A percentile compares a stretch with the other conserved stretches of the same genome.
Conservation (phyloP, 768 basidiomycete genomes). For the Suillus weaverae region DNA sequence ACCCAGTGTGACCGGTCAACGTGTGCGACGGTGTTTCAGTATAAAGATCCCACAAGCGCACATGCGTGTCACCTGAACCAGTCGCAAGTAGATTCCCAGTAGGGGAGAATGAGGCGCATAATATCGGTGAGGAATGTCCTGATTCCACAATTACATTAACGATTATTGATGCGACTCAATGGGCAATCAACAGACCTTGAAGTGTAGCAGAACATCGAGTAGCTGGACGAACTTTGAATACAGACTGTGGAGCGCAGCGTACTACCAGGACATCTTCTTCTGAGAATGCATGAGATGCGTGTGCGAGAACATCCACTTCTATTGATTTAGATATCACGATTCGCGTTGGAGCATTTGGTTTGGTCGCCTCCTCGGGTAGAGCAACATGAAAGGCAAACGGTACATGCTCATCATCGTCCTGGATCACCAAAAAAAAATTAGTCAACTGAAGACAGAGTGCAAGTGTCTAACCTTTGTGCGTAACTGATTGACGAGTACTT, state of each 20-base stretch:
- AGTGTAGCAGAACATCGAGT: slow-evolving; percentile 93
- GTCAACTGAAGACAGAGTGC: neutral
- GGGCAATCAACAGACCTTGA: slow-evolving; percentile 53
- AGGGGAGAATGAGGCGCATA: slow-evolving; percentile 95
- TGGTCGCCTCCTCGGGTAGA: slow-evolving; percentile 56
- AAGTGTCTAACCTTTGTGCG: slow-evolving; percentile 59
- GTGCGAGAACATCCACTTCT: slow-evolving; percentile 74
- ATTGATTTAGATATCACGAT: slow-evolving; percentile 86
- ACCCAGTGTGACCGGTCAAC: slow-evolving; percentile 86
- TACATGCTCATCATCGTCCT: slow-evolving; percentile 76
- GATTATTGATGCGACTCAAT: slow-evolving; percentile 9
- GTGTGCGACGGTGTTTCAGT: slow-evolving; percentile 91
- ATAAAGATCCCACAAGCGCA: slow-evolving; percentile 90
- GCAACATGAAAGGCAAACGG: slow-evolving; percentile 90
- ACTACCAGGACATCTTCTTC: slow-evolving; percentile 87
- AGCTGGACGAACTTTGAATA: slow-evolving; percentile 91
- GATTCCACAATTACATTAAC: slow-evolving; percentile 9
- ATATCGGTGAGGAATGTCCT: slow-evolving; percentile 92
- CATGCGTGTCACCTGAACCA: slow-evolving; percentile 92
- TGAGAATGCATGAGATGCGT: slow-evolving; percentile 70
- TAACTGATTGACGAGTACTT: slow-evolving; percentile 87
- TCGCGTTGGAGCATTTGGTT: slow-evolving; percentile 60
- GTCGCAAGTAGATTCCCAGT: slow-evolving; percentile 91
- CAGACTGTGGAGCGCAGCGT: slow-evolving; percentile 91
- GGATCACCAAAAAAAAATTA: slow-evolving; percentile 2